These are phyloP conservation scores for Rhynchospora breviuscula DNA, from an alignment of 176 grass and related monocot genomes.

Conservation along the genomic window DNA sequence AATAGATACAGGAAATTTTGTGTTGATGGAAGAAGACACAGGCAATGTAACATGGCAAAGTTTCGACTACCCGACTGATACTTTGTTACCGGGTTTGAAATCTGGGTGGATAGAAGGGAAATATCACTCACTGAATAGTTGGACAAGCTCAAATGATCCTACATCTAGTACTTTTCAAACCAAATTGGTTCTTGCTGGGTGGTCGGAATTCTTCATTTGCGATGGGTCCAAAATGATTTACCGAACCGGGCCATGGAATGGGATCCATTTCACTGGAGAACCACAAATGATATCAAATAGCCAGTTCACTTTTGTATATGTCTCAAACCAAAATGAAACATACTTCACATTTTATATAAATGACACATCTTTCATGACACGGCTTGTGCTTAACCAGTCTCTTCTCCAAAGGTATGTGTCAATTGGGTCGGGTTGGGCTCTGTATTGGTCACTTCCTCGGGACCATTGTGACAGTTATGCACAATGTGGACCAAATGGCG, in stretches of 20 bases:
- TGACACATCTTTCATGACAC: constrained; percentile 21
- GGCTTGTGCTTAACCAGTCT: constrained; percentile 55
- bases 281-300: constrained; percentile 50
- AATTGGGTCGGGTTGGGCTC: constrained; percentile 38
- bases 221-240: constrained; percentile 12
- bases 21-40: constrained; percentile 1
- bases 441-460: constrained; percentile 56
- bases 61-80: constrained; percentile 72
- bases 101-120: constrained; percentile 46
- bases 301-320: constrained; percentile 45
- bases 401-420: constrained; percentile 56
- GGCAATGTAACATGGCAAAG: constrained; percentile 51
- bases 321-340: constrained; percentile 35
- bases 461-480: constrained; percentile 60
- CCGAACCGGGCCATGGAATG: constrained; percentile 72
- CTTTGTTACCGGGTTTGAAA: constrained; percentile 60
- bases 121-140: constrained; percentile 37
- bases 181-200: constrained; percentile 38
- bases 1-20: constrained; percentile 58
- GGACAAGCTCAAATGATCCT: constrained; percentile 48
- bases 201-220: constrained; percentile 39
- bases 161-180: constrained; percentile 35
- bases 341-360: constrained; percentile 48
- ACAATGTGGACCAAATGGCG: constrained; percentile 51
- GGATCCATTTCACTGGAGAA: constrained; percentile 53